Conservation (phyloP, 345 rosid genomes). For the Salix caprea region DNA sequence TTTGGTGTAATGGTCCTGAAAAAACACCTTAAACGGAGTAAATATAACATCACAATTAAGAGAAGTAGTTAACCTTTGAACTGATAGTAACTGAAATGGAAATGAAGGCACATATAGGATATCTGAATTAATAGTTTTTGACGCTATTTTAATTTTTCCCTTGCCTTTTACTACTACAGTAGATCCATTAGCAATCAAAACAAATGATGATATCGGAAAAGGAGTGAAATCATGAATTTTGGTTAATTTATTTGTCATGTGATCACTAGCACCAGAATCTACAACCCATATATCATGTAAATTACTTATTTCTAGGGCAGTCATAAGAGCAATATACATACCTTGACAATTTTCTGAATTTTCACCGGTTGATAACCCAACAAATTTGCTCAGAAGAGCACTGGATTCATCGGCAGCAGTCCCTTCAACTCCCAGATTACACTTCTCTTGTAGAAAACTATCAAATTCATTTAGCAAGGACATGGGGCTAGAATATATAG, state of each 20-base stretch:
- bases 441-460: too few species aligned
- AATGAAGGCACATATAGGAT: background rate
- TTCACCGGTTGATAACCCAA: rapidly evolving
- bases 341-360: background rate
- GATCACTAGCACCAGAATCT: too few species aligned
- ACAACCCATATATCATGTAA: background rate
- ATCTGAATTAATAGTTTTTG: too few species aligned
- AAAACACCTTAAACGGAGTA: background rate
- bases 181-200: background rate
- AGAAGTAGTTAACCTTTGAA: background rate
- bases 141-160: too few species aligned
- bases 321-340: background rate
- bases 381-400: rapidly evolving
- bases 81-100: background rate
- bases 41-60: constrained; percentile 4
- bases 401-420: too few species aligned
- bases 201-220: background rate
- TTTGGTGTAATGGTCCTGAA: too few species aligned
- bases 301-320: background rate
- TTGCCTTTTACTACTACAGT: too few species aligned
- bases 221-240: too few species aligned
- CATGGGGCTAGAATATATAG: too few species aligned
- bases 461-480: too few species aligned
- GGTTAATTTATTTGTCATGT: too few species aligned
- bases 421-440: too few species aligned